Base-by-base conservation (phyloP, 345 rosid genomes). In the Orychophragmus violaceus region DNA sequence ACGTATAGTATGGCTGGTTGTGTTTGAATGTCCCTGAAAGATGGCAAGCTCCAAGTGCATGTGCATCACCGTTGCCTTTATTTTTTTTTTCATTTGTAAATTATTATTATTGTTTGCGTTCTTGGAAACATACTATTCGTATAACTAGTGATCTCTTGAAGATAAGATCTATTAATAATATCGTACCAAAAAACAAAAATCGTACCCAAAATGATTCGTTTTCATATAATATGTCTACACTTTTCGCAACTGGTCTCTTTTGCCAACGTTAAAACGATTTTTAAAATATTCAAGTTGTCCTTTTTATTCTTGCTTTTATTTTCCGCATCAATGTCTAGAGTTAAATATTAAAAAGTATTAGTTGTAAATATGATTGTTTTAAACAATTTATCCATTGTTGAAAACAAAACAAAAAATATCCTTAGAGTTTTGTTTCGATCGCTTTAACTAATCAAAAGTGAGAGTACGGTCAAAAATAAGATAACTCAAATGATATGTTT, bases 121-220 rank as follows among this genome's bases (percentile, higher is more conserved):
- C 18, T 19, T 29, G 63, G 41, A 44, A 29, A 55, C 44, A 66
- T 30, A 29, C 28, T 7, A 25, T 13, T 41, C 29, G 16, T 54
- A 65, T 37, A 33, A 52, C 51, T 37, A 52, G 49, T 66, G 16
- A 10, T 37, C 10, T 59, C 39, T 50, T 59, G 33, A 39, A 21
- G 17, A 50, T 25, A 9, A 59, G 13, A 44, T 46, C 10, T 22
- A n/a, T 9, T n/a, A n/a, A n/a, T n/a, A n/a, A n/a, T n/a, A n/a
- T n/a, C n/a, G n/a, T n/a, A n/a, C n/a, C n/a, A n/a, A n/a, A n/a
- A n/a, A n/a, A n/a, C n/a, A n/a, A n/a, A n/a, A n/a, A n/a, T n/a
- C n/a, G n/a, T n/a, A n/a, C n/a, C n/a, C n/a, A n/a, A n/a, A 54
- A 66, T 42, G 63, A 66, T 66, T 56, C 56, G 6, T 44, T 56